Percentiles rank a stretch among this genome's conserved stretches.
phyloP scores from a whole-genome alignment of 2,329 filamentous ascomycete species.

The Pseudogymnoascus pannorum region DNA sequence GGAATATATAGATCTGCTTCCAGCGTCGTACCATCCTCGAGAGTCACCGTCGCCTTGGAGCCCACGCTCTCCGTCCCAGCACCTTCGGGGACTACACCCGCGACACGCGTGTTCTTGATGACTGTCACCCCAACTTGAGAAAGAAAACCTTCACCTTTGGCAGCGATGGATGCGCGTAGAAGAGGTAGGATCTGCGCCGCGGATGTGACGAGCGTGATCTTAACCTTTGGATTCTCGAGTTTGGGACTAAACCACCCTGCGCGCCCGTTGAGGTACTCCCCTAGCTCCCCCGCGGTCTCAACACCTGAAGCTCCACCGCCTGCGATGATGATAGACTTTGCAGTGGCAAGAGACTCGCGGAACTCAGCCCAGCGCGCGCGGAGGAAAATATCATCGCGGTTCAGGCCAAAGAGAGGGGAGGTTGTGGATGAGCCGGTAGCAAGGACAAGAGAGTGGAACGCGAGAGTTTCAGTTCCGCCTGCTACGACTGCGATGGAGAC shows the following conservation, averaged over 20 bases:
- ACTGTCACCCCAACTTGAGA: slow-evolving; percentile 41
- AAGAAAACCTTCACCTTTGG: slow-evolving; percentile 35
- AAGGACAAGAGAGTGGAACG: slow-evolving; percentile 40
- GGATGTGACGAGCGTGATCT: slow-evolving; percentile 39
- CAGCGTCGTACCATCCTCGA: slow-evolving; percentile 34
- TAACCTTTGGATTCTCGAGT: slow-evolving; percentile 30
- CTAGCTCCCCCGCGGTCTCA: slow-evolving; percentile 43
- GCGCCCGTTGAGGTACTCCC: slow-evolving; percentile 43
- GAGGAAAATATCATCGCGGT: slow-evolving; percentile 29
- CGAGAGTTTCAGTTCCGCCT: slow-evolving; percentile 20
- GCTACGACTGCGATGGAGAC: slow-evolving; percentile 25
- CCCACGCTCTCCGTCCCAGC: slow-evolving; percentile 27
- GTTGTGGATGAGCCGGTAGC: slow-evolving; percentile 40
- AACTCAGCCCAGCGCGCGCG: slow-evolving; percentile 33
- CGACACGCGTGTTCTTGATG: slow-evolving; percentile 35
- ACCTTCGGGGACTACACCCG: slow-evolving; percentile 24
- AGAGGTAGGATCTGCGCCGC: slow-evolving; percentile 34
- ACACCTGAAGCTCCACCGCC: slow-evolving; percentile 39
- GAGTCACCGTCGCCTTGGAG: slow-evolving; percentile 29
- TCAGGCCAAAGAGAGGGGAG: slow-evolving; percentile 38
- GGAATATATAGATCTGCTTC: slow-evolving; percentile 43
- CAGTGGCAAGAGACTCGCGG: slow-evolving; percentile 32
- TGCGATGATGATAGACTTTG: slow-evolving; percentile 38
- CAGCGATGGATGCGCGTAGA: slow-evolving; percentile 33
- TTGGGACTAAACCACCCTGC: slow-evolving; percentile 32